Percentiles rank a stretch among this genome's conserved stretches.
phyloP scores from a whole-genome alignment of 192 early-diverging fungal species.

The Nowakowskiella sp. region DNA sequence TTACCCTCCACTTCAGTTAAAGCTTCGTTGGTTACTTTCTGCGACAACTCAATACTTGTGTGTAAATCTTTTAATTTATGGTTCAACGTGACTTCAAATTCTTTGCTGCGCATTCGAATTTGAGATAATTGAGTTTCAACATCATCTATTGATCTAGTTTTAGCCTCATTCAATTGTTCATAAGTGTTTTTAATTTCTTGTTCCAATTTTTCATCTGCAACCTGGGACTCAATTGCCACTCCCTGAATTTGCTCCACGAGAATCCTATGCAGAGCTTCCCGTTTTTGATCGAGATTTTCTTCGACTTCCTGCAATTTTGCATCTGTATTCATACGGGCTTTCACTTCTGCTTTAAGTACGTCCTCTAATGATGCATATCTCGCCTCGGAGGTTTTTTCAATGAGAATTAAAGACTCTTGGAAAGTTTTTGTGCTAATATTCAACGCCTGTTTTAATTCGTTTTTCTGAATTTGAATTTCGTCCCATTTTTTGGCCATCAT shows the following conservation, averaged over 20 bases:
- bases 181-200: constrained; percentile 18
- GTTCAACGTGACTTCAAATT: constrained; percentile 17
- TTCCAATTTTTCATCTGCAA: constrained; percentile 2
- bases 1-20: neutral
- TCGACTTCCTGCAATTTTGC: neutral
- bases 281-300: neutral
- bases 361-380: constrained; percentile 23
- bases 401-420: constrained; percentile 22
- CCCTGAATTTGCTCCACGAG: constrained; percentile 13
- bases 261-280: constrained; percentile 1
- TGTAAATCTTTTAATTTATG: neutral
- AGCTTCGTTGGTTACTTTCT: neutral
- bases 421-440: constrained; percentile 19
- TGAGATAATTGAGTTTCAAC: constrained; percentile 27
- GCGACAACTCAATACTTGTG: neutral
- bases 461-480: constrained; percentile 15
- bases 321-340: constrained; percentile 24
- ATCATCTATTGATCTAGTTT: constrained; percentile 26
- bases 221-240: constrained; percentile 14
- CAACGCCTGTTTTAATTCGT: constrained; percentile 11
- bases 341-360: constrained; percentile 36
- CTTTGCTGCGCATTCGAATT: constrained; percentile 22
- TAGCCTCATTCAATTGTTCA: constrained; percentile 22
- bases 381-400: constrained; percentile 20
- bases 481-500: constrained; percentile 15